Percentiles rank a stretch among this genome's conserved stretches.
Evolutionary conservation across 2,329 filamentous ascomycete genomes (phyloP).

Genomic region (Alternaria postmessia): DNA sequence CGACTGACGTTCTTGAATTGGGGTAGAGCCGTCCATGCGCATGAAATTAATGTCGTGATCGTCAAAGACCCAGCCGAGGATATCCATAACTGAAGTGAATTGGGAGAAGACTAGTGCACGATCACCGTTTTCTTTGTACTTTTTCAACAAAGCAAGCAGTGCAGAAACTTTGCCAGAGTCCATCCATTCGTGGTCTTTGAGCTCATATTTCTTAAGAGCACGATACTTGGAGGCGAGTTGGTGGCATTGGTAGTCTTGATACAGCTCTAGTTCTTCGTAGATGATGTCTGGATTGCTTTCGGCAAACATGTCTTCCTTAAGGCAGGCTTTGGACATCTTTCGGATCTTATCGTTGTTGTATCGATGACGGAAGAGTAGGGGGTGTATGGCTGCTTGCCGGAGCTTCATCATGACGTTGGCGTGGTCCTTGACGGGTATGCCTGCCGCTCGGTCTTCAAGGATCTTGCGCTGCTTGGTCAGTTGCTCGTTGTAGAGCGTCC

Average conservation of each 20-base stretch:
- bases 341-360: constrained; percentile 78
- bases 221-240: constrained; percentile 63
- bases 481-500: constrained; percentile 74
- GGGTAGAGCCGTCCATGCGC: constrained; percentile 85
- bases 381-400: constrained; percentile 90
- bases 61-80: constrained; percentile 82
- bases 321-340: constrained; percentile 79
- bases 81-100: constrained; percentile 90
- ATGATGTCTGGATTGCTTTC: constrained; percentile 61
- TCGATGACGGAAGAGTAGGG: constrained; percentile 82
- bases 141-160: constrained; percentile 75
- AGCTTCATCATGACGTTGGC: constrained; percentile 80
- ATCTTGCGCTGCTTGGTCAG: constrained; percentile 69
- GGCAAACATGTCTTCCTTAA: constrained; percentile 70
- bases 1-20: constrained; percentile 82
- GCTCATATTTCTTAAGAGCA: constrained; percentile 63
- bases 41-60: constrained; percentile 77
- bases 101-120: constrained; percentile 91
- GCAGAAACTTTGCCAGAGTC: constrained; percentile 85
- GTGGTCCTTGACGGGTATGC: constrained; percentile 63
- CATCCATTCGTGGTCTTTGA: constrained; percentile 71
- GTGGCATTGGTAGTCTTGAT: constrained; percentile 70
- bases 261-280: constrained; percentile 61
- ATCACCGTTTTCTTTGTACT: constrained; percentile 82
- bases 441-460: constrained; percentile 65